Conservation (phyloP, 169 alveolate species). For the Babesia bovis region DNA sequence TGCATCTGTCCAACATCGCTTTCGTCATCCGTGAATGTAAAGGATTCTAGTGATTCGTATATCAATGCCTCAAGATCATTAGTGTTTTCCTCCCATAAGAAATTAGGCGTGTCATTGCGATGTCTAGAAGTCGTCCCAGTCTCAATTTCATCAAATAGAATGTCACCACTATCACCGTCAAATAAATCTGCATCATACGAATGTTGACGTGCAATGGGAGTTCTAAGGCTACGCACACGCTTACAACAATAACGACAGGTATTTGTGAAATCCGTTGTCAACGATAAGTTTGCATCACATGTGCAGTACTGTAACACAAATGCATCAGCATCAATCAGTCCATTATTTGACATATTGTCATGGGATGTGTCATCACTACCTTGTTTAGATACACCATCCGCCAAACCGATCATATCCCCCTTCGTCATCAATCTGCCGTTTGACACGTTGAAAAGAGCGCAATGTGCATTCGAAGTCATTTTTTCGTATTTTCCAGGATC, state of each 20-base stretch:
- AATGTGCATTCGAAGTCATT: conserved; percentile 13
- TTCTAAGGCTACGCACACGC: conserved; percentile 7
- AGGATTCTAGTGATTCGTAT: neutral
- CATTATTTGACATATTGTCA: neutral
- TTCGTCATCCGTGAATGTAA: neutral
- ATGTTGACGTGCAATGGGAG: neutral
- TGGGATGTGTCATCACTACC: neutral
- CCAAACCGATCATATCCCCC: neutral
- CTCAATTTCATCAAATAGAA: neutral
- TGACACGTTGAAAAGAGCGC: conserved; percentile 30
- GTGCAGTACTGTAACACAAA: neutral
- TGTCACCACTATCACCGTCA: neutral
- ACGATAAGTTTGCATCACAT: neutral
- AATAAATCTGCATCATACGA: neutral
- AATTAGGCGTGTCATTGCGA: neutral
- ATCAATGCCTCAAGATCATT: conserved; percentile 7
- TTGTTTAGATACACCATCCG: neutral
- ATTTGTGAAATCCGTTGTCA: neutral
- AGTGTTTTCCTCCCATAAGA: neutral
- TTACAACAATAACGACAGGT: conserved; percentile 20
- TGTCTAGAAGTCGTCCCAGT: neutral
- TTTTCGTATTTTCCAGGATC: conserved; percentile 27
- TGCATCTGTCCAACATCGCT: neutral
- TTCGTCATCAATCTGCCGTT: neutral
- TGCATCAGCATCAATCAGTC: neutral